Base-by-base conservation (phyloP, 1,284 basidiomycete genomes). In the Pisolithus thermaeus region DNA sequence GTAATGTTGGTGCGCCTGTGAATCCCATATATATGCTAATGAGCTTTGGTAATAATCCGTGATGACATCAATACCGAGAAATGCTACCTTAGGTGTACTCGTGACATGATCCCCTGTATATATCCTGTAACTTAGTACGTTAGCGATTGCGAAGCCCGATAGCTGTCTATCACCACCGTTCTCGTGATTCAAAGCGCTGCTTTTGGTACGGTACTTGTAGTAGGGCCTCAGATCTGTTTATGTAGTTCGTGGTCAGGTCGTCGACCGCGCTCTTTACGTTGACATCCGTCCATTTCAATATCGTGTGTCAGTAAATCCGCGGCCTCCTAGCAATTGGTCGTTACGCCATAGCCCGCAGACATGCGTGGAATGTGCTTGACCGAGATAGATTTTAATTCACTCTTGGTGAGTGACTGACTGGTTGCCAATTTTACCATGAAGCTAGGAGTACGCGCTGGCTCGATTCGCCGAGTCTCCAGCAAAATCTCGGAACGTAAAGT, bases 281-380 rank as follows among this genome's bases (percentile, higher is more conserved):
- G 63, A 40, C 56, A 56, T 30, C 67, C 44, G 41, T 48, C 57
- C 59, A 52, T 50, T 55, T 45, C 51, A 46, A 42, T 53, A 41
- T 59, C 49, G 50, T 60, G 30, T 56, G 52, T 54, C 62, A 48
- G 65, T 49, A 61, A 64, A 52, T 55, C 65, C 59, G 63, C 66
- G 63, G 62, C 50, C 62, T 54, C 62, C 62, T 64, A 62, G 55
- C 55, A 35, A 53, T 59, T 68, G 56, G 61, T 56, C 62, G 53
- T 68, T 69, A 69, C 69, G 67, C n/a, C n/a, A n/a, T 65, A 65
- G 55, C 65, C 66, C 62, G 62, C 62, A 64, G 65, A 67, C 56
- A 54, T 47, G 64, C 63, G 63, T 64, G 62, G 62, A 66, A 62
- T 66, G 39, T 61, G 53, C 36, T 66, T 49, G 55, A 56, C 64